Evolutionary conservation across 495 filamentous ascomycete species (phyloP), one percentile per base, ranked within the genome.

Genomic region (Mytilinidion resinicola): DNA sequence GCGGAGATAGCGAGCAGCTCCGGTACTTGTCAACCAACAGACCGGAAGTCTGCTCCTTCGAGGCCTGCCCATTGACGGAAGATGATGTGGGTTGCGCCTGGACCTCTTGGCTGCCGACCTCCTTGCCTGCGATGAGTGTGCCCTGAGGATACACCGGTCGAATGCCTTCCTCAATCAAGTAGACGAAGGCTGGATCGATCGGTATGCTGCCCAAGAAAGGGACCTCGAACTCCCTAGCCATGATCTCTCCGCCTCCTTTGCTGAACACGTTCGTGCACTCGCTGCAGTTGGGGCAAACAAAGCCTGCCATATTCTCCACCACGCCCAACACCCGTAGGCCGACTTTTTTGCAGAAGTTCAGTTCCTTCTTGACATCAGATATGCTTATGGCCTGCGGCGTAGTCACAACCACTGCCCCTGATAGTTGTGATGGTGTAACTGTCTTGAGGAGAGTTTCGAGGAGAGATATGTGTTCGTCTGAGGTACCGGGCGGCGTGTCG

Each of bases 261-360:
- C 84, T 86, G 69, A 97, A 97, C 55, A 97, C 74, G 74, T 97
- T 89, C 43, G 89, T 95, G 71, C 90, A 89, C 72, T 95, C 90
- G 62, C 86, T 88, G 74, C 93, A 98, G 68, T 91, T 89, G 36
- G 92, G 92, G 73, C 93, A 98, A 54, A 96, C 87, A 73, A 91
- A 98, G 1, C 93, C 93, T 25, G 86, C 86, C 95, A 98, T 97
- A 72, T 98, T 98, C 76, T 98, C 93, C 38, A 98, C 78, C 2
- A 98, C 91, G 0, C 93, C 93, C 35, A 96, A 76, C 17, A 95
- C 82, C 11, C 81, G 74, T 41, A 98, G 83, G 17, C 83, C 82
- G 7, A 88, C 91, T 76, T 96, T 96, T 21, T 74, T 76, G 71
- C 93, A 98, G 67, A 98, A 97, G 68, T 96, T 96, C 44, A 97